These are phyloP conservation scores for Apophysomyces ossiformis DNA, from an alignment of 371 early-diverging fungal species.

Conservation along the genomic window DNA sequence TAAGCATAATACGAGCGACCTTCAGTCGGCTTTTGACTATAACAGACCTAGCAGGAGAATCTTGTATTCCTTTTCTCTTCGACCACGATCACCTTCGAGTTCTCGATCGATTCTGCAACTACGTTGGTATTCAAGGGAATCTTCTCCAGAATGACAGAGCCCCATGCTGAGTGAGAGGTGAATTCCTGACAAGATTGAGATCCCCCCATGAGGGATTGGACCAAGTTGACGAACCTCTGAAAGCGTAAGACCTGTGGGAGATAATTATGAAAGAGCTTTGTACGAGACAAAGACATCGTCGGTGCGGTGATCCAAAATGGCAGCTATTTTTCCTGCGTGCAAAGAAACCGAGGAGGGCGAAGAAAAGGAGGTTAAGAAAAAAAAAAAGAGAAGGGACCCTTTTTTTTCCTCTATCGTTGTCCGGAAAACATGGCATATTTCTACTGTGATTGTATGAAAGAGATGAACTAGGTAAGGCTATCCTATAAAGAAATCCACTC, in stretches of 20 bases:
- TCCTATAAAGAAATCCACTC: neutral
- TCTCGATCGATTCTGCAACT: constrained; percentile 64
- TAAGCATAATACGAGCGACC: neutral
- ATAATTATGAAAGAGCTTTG: constrained; percentile 24
- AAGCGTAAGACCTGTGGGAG: constrained; percentile 28
- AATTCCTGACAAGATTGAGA: neutral
- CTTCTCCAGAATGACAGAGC: constrained; percentile 62
- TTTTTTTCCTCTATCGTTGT: neutral
- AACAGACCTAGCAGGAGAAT: constrained; percentile 64
- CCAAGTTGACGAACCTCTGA: constrained; percentile 19
- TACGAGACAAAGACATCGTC: constrained; percentile 12
- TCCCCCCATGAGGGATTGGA: neutral
- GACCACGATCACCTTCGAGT: constrained; percentile 62
- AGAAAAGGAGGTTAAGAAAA: constrained; percentile 10
- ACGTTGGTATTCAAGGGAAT: constrained; percentile 47
- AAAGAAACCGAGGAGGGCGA: constrained; percentile 10
- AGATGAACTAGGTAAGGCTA: neutral
- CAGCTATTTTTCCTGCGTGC: constrained; percentile 7
- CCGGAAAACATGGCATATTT: neutral
- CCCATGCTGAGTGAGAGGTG: constrained; percentile 47
- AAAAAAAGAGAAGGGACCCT: constrained; percentile 14
- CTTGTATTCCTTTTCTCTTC: constrained; percentile 65
- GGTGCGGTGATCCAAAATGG: constrained; percentile 1
- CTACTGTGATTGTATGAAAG: neutral
- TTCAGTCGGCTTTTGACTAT: neutral